phyloP scores from a whole-genome alignment of 2,329 filamentous ascomycete species.

The Trichophyton verrucosum region DNA sequence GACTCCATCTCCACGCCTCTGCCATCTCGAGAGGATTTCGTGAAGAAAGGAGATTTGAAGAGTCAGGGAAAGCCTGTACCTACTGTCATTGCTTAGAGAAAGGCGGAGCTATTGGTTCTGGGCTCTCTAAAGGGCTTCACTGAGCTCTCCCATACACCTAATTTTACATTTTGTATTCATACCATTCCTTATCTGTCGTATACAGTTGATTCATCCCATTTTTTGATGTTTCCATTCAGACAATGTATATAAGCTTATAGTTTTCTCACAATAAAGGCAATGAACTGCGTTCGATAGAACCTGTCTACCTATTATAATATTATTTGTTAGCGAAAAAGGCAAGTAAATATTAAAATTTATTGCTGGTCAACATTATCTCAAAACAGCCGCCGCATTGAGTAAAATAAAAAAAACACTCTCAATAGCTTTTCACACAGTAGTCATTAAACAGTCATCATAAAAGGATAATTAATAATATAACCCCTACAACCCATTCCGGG shows the following conservation, averaged over 20 bases:
- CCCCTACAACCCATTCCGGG: not conserved
- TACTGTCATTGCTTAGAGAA: not conserved
- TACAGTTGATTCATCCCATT: too few species aligned
- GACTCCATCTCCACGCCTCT: not conserved
- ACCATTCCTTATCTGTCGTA: too few species aligned
- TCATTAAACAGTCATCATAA: not conserved
- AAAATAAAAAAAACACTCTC: not conserved
- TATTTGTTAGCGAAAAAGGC: not conserved
- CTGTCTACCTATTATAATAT: too few species aligned
- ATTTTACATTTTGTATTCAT: too few species aligned
- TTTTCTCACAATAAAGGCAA: too few species aligned
- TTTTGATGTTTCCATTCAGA: too few species aligned
- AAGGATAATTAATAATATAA: not conserved
- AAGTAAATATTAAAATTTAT: not conserved
- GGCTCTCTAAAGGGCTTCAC: not conserved
- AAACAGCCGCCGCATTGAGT: not conserved
- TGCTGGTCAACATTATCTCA: not conserved
- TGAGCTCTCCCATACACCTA: too few species aligned
- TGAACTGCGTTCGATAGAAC: too few species aligned
- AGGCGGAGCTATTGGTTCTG: not conserved
- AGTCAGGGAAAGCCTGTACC: not conserved
- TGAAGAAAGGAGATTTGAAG: not conserved
- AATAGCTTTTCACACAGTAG: not conserved
- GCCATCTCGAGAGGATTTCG: not conserved
- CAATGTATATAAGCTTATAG: too few species aligned